These are phyloP conservation scores for Dendrobium nobile DNA, from an alignment of 106 monocot species.

Conservation along the genomic window DNA sequence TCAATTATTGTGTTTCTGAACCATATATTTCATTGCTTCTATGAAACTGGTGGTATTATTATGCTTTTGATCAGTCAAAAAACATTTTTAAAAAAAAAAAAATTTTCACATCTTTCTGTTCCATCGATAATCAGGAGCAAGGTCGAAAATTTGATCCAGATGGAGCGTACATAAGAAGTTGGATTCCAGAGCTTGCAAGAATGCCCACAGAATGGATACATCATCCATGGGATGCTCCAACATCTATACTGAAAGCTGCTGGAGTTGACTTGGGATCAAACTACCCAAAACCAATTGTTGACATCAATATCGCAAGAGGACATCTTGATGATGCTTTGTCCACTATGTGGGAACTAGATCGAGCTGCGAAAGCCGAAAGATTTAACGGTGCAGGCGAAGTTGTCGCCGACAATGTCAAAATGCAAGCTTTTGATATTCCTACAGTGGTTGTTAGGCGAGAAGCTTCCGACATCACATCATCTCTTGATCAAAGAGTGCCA, in stretches of 20 bases:
- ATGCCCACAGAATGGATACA: constrained; percentile 88
- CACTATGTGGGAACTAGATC: constrained; percentile 75
- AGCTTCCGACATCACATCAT: constrained; percentile 23
- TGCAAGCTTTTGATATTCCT: constrained; percentile 54
- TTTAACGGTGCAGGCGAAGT: constrained; percentile 29
- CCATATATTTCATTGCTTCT: not conserved
- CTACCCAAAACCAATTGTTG: constrained; percentile 72
- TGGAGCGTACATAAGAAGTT: constrained; percentile 72
- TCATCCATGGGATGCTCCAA: constrained; percentile 82
- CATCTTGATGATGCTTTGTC: constrained; percentile 54
- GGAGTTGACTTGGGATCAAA: constrained; percentile 78
- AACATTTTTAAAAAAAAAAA: not conserved
- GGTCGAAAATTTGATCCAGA: constrained; percentile 69
- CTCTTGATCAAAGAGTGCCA: constrained; percentile 63
- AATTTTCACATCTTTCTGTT: not conserved
- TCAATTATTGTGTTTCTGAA: not conserved
- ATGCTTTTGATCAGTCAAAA: not conserved
- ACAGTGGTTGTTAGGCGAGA: constrained; percentile 52
- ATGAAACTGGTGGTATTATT: not conserved
- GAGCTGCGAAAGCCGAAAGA: constrained; percentile 16
- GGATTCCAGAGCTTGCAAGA: constrained; percentile 82
- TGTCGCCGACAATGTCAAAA: constrained; percentile 47
- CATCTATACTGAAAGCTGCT: constrained; percentile 49
- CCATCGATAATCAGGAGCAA: constrained; percentile 47
- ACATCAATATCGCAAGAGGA: constrained; percentile 45